phyloP scores from a whole-genome alignment of 2,329 filamentous ascomycete genomes.

The Clathrospora elynae region DNA sequence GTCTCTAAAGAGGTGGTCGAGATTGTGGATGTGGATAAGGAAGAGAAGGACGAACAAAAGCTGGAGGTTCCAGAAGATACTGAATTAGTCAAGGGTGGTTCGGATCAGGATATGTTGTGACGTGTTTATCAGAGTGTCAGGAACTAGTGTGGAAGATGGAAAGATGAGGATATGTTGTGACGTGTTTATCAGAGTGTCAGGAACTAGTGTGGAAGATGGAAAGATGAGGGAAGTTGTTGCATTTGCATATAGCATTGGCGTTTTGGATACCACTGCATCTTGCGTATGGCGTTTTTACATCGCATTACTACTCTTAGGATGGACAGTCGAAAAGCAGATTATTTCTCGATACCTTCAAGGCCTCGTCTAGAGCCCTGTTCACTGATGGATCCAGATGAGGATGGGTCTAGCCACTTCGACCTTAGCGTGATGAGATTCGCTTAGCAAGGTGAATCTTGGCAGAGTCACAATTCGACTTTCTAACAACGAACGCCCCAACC shows the following conservation, averaged over 20 bases:
- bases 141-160: neutral
- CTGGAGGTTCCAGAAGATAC: slow-evolving; percentile 12
- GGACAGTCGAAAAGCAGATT: neutral
- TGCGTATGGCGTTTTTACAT: slow-evolving; percentile 7
- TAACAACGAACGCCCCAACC: slow-evolving; percentile 27
- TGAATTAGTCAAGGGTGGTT: slow-evolving; percentile 11
- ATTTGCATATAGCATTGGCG: slow-evolving; percentile 23
- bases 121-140: neutral
- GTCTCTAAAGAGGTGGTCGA: slow-evolving; percentile 31
- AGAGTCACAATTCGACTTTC: slow-evolving; percentile 26
- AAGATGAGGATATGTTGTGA: slow-evolving; percentile 20
- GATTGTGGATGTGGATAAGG: slow-evolving; percentile 12
- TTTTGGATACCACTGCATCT: slow-evolving; percentile 25
- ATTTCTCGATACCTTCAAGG: slow-evolving; percentile 33
- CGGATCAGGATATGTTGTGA: slow-evolving; percentile 29
- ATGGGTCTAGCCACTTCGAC: slow-evolving; percentile 4
- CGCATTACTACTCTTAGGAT: slow-evolving; percentile 5
- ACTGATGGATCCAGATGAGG: slow-evolving; percentile 18
- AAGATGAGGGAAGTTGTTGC: slow-evolving; percentile 7
- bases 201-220: neutral
- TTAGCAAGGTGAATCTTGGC: slow-evolving; percentile 30
- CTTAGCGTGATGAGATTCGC: slow-evolving; percentile 20
- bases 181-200: neutral
- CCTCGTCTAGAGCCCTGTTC: slow-evolving; percentile 38
- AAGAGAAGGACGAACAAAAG: slow-evolving; percentile 19